Base-by-base conservation (phyloP, 805 yeast genomes). In the Wickerhamomyces sydowiorum region DNA sequence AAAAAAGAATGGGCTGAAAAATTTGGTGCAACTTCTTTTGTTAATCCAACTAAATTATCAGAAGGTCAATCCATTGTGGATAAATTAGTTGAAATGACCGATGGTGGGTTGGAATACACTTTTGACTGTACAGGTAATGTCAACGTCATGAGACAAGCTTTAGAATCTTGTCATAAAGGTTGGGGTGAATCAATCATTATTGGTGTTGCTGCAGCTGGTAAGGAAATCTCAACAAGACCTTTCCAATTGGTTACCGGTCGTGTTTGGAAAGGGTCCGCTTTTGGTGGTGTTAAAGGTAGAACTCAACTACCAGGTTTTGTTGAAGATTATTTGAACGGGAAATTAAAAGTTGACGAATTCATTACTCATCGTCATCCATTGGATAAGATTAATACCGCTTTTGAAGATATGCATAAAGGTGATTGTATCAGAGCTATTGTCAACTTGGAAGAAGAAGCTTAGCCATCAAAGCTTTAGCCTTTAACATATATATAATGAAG, bases 221-320 rank as follows among this genome's bases (percentile, higher is more conserved):
- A 89, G 69, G 98, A 93, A 70, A 90, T 95, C 50, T 69, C 96
- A 44, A 93, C 98, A 37, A 81, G 98, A 69, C 99, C 99, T 47
- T 93, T 93, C 86, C 98, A 91, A 73, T 79, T 93, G 66, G 98
- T 93, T 51, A 93, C 98, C 33, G 99, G 99, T 56, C 83, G 99
- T 70, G 96, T 86, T 40, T 91, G 99, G 98, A 86, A 79, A 66
- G 99, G 99, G 57, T 87, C 96, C 60, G 99, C 99, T n/a, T 93
- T 88, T 56, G 99, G 99, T 59, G 99, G 98, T 65, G 89, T 93
- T 61, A 93, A 93, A 71, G 98, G 99, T 62, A 85, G 97, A 73
- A 63, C 96, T 32, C 96, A 93, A 72, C 77, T 93, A 72, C 97
- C 96, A 39, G 87, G 80, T 18, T 74, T 90, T 44, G 96, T 93